These are phyloP conservation scores for Curvularia sp. DNA, from an alignment of 2,329 filamentous ascomycete genomes.

Conservation along the genomic window DNA sequence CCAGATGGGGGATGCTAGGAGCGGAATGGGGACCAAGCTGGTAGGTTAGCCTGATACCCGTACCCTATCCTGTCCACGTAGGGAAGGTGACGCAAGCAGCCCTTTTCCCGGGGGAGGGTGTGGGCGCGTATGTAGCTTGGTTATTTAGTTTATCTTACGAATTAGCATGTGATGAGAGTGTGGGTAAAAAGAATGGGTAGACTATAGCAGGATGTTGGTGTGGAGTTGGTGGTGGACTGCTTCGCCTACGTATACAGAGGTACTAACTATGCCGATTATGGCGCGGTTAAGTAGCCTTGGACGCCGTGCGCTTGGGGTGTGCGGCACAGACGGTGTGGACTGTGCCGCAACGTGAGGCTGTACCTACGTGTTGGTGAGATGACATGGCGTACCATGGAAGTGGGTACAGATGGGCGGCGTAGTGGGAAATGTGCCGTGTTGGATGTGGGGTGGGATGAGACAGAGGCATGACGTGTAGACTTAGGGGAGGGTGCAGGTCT, in stretches of 20 bases:
- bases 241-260: background rate
- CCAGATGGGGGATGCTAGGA: background rate
- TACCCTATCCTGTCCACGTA: no score
- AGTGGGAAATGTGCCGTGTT: background rate
- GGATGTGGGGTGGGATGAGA: background rate
- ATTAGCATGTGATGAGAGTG: background rate
- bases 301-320: slow-evolving; percentile 1
- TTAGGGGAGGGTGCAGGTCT: background rate
- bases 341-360: slow-evolving; percentile 12
- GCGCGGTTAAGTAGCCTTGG: background rate
- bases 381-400: background rate
- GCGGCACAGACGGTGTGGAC: slow-evolving; percentile 1
- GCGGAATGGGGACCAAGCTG: background rate
- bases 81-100: background rate
- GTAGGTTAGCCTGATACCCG: background rate
- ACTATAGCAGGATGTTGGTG: background rate
- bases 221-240: background rate
- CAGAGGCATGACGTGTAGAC: background rate
- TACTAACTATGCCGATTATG: background rate
- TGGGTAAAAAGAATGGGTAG: background rate
- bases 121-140: background rate
- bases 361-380: background rate
- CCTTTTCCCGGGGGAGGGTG: background rate
- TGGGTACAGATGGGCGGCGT: background rate
- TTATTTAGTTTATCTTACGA: background rate